Evolutionary conservation across 1,284 basidiomycete genomes (phyloP), one percentile per base, ranked within the genome.

Genomic region (Takashimella tepidaria): DNA sequence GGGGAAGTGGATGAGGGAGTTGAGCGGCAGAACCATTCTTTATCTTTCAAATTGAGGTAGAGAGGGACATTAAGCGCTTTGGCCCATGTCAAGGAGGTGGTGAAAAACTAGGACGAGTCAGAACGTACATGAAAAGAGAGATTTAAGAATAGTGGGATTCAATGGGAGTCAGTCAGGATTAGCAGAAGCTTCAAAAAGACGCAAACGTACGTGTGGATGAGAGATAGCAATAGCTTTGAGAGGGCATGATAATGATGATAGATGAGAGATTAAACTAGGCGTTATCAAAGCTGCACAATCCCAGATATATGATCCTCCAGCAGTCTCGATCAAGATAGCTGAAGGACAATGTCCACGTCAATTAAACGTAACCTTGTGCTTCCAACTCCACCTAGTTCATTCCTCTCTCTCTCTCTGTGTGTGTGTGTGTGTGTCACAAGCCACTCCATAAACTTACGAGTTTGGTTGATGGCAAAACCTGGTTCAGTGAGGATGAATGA

Each of bases 181-280:
- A 10, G 41, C 16, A 47, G 6, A 21, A 19, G 20, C 8, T 1
- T 13, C 12, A n/a, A 37, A 4, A 31, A 8, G 4, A 13, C n/a
- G 10, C 31, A n/a, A n/a, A 59, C 66, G 40, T 47, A 74, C 74
- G 47, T 76, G 74, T 10, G 74, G 74, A 56, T 76, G 74, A 5
- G 68, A 71, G 25, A 76, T 73, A 8, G 67, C 67, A 19, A 76
- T 75, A 6, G 60, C 74, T 49, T 65, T 69, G 20, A 76, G 60
- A 4, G 70, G 69, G 8, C 37, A 52, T 12, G 59, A 21, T 23
- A 74, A 60, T 2, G 31, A 26, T 3, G 41, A 24, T 11, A 76
- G 59, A 55, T 70, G 54, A 0, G 57, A 54, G 12, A 70, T 56
- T 3, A 74, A 56, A 10, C 47, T 52, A 11, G 67, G 59, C 2